These are phyloP conservation scores for Gonium pectorale DNA, from an alignment of 139 green algal genomes.

Conservation along the genomic window DNA sequence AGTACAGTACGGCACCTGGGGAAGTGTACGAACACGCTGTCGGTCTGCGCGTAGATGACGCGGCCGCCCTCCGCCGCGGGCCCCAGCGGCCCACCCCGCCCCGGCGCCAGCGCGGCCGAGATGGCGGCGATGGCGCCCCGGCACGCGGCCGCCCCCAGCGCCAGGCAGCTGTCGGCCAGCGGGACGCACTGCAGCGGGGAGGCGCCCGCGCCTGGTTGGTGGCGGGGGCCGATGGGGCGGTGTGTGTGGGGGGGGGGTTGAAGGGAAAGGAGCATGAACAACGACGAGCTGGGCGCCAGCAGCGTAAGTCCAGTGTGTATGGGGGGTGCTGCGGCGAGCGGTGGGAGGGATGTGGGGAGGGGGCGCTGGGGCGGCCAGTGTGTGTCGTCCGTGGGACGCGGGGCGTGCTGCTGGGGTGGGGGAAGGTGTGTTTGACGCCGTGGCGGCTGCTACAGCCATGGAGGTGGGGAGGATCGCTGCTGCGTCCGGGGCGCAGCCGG, in stretches of 20 bases:
- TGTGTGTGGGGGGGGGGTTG: background rate
- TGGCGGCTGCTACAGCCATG: too few species aligned
- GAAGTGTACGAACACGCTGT: slow-evolving; percentile 78
- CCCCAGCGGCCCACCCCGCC: slow-evolving; percentile 8
- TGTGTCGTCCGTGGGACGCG: too few species aligned
- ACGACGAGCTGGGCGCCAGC: too few species aligned
- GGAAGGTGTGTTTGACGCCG: too few species aligned
- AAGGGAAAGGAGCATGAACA: background rate
- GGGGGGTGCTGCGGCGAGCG: too few species aligned
- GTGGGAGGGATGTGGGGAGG: background rate
- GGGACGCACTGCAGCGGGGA: slow-evolving; percentile 80
- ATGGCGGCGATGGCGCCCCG: slow-evolving; percentile 54
- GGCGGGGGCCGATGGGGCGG: background rate
- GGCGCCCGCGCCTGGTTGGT: slow-evolving; percentile 61
- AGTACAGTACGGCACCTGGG: slow-evolving; percentile 4
- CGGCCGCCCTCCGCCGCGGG: slow-evolving; percentile 40
- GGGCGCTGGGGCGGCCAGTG: too few species aligned
- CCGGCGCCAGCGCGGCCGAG: slow-evolving; percentile 22
- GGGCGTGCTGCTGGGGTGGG: too few species aligned
- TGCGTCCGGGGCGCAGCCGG: too few species aligned
- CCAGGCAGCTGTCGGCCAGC: slow-evolving; percentile 87
- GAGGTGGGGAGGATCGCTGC: too few species aligned
- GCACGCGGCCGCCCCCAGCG: slow-evolving; percentile 70
- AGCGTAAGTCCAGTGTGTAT: too few species aligned
- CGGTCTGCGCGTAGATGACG: slow-evolving; percentile 86